phyloP scores from a whole-genome alignment of 1,139 yeast genomes.

The Taphrina wiesneri region DNA sequence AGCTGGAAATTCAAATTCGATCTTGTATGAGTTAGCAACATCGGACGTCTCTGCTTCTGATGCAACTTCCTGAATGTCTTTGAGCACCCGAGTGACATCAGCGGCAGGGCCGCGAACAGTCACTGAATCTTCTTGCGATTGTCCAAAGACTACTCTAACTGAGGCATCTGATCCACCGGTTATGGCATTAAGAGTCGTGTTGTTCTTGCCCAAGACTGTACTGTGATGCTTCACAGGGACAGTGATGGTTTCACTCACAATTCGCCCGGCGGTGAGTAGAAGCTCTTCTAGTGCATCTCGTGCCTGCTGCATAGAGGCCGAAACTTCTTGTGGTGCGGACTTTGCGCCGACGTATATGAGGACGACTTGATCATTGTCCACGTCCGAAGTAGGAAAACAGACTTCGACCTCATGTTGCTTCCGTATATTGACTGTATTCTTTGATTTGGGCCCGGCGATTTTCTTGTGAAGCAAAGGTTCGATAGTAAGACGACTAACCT shows the following conservation, averaged over 20 bases:
- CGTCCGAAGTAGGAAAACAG: constrained; percentile 56
- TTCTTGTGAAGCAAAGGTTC: constrained; percentile 65
- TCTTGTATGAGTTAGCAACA: constrained; percentile 58
- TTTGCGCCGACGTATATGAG: constrained; percentile 49
- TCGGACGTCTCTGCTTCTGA: constrained; percentile 67
- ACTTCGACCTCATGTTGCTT: constrained; percentile 56
- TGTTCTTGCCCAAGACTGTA: constrained; percentile 54
- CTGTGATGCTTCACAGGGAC: constrained; percentile 62
- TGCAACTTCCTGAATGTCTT: constrained; percentile 58
- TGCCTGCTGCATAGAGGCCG: constrained; percentile 48
- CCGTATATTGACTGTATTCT: constrained; percentile 53
- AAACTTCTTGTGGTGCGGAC: constrained; percentile 51
- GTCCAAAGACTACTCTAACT: constrained; percentile 43
- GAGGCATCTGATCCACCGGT: constrained; percentile 46
- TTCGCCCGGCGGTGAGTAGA: constrained; percentile 59
- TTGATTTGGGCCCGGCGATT: constrained; percentile 46
- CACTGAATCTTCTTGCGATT: constrained; percentile 54
- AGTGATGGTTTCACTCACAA: constrained; percentile 55
- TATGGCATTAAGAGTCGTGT: constrained; percentile 58
- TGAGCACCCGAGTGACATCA: constrained; percentile 57
- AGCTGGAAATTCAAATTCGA: constrained; percentile 63
- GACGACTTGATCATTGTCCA: constrained; percentile 49
- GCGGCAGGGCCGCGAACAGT: constrained; percentile 62
- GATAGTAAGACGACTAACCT: constrained; percentile 64
- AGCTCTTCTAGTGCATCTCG: constrained; percentile 58